Evolutionary conservation across 2,329 filamentous ascomycete species (phyloP), one percentile per base, ranked within the genome.

Genomic region (Aureobasidium sp.): DNA sequence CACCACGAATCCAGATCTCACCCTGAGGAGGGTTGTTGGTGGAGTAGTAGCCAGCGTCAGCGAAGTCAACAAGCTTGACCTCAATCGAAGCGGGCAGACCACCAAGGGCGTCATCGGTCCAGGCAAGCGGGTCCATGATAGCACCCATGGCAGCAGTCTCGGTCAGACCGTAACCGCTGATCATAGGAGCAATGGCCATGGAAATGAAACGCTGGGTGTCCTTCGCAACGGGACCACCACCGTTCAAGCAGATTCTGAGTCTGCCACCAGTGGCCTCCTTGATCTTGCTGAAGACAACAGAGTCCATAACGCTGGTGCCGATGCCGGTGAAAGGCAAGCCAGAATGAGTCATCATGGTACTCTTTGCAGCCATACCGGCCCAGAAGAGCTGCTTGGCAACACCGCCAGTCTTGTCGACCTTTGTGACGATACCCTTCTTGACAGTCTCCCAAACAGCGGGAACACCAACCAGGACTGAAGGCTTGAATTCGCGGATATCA

Each of bases 371-470:
- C 78, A 89, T 80, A 16, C 87, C 88, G 60, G 85, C 88, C 89
- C 89, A 91, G 85, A 99, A 99, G 68, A 98, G 81, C 73, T 91
- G 90, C 80, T 86, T 90, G 66, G 91, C 86, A 48, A 98, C 66
- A n/a, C 86, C 79, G 73, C 90, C 90, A 68, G 91, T 87, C 66
- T 87, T 83, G 75, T 93, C 91, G 67, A 98, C 90, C 79, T 94
- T 94, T 73, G 84, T 81, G 69, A 95, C 84, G 73, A 99, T 93
- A 64, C 96, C 96, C 85, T 99, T 99, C 85, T 94, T 95, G 74
- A 99, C 92, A 1, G 93, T 95, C 82, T 99, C 96, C 95, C 95
- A 99, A 38, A 99, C 92, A 66, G 97, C 95, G 2, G 96, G 96
- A 4, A 99, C 96, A 78, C 96, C 96, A 45, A 98, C 92, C 77